These are phyloP conservation scores for Hibiscus syriacus DNA, from an alignment of 345 rosid genomes.

Conservation along the genomic window DNA sequence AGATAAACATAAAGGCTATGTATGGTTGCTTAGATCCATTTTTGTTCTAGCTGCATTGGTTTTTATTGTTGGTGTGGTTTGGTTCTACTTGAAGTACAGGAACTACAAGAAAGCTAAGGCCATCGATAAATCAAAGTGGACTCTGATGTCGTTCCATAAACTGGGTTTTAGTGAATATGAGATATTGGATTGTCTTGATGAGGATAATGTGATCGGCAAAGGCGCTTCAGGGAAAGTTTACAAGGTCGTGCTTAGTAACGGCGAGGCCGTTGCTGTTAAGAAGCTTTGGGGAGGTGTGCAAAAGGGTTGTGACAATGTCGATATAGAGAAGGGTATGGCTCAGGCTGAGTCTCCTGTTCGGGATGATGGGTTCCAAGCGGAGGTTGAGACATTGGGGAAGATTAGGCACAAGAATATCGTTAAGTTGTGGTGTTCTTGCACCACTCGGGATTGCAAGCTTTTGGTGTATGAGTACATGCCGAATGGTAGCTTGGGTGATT, in stretches of 20 bases:
- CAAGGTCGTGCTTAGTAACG: conserved; percentile 75
- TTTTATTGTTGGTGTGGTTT: conserved; percentile 54
- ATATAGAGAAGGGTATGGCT: conserved; percentile 58
- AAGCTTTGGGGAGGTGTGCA: conserved; percentile 72
- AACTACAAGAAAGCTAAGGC: conserved; percentile 58
- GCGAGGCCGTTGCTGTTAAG: conserved; percentile 89
- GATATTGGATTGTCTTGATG: conserved; percentile 77
- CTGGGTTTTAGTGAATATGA: conserved; percentile 84
- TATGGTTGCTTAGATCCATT: conserved; percentile 68
- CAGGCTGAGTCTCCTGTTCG: conserved; percentile 22
- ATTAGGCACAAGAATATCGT: conserved; percentile 98
- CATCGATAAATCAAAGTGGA: conserved; percentile 82
- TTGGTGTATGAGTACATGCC: conserved; percentile 97
- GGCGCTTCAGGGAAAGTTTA: conserved; percentile 94
- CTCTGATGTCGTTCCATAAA: conserved; percentile 91
- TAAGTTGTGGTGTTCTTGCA: conserved; percentile 93
- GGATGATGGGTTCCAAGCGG: conserved; percentile 81
- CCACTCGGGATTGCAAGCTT: conserved; percentile 80
- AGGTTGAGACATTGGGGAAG: conserved; percentile 84
- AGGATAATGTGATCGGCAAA: conserved; percentile 83
- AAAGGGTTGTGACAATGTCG: conserved; percentile 36
- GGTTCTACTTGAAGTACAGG: conserved; percentile 81
- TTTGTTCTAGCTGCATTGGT: conserved; percentile 63
- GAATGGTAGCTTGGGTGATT: conserved; percentile 92
- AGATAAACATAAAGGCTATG: conserved; percentile 46